Evolutionary conservation across 2,329 filamentous ascomycete species (phyloP).

Genomic region (Stachybotrys echinatus): DNA sequence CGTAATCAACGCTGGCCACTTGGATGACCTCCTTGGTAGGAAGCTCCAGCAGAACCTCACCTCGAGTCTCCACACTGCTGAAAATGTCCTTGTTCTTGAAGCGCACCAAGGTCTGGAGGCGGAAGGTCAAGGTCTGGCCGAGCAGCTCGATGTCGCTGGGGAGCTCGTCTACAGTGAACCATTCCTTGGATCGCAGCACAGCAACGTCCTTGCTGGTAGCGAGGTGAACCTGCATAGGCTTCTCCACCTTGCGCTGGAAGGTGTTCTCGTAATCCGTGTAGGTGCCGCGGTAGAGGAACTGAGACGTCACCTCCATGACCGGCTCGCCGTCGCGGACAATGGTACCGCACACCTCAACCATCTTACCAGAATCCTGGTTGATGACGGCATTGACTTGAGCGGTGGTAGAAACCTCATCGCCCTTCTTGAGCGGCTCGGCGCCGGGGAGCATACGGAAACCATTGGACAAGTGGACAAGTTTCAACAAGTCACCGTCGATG

Average conservation of each 20-base stretch:
- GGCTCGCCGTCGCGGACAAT: conserved; percentile 77
- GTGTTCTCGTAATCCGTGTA: conserved; percentile 97
- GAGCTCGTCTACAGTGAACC: conserved; percentile 78
- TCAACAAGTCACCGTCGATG: conserved; percentile 93
- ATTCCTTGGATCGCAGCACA: conserved; percentile 92
- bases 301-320: conserved; percentile 97
- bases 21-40: conserved; percentile 97
- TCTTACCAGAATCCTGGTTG: conserved; percentile 97
- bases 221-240: conserved; percentile 87
- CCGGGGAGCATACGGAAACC: conserved; percentile 98
- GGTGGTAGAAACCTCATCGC: conserved; percentile 85
- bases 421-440: conserved; percentile 91
- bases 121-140: conserved; percentile 92
- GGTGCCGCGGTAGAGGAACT: conserved; percentile 91
- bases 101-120: conserved; percentile 81
- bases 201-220: conserved; percentile 86
- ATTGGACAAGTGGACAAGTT: conserved; percentile 95
- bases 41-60: conserved; percentile 88
- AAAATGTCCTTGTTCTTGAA: conserved; percentile 96
- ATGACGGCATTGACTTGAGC: conserved; percentile 96
- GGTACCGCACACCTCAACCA: conserved; percentile 99
- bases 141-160: conserved; percentile 75
- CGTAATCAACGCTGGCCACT: conserved; percentile 95
- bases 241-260: conserved; percentile 96
- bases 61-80: conserved; percentile 85